These are phyloP conservation scores for Pythium dissotocum DNA, from an alignment of 352 stramenopile genomes.

Conservation along the genomic window DNA sequence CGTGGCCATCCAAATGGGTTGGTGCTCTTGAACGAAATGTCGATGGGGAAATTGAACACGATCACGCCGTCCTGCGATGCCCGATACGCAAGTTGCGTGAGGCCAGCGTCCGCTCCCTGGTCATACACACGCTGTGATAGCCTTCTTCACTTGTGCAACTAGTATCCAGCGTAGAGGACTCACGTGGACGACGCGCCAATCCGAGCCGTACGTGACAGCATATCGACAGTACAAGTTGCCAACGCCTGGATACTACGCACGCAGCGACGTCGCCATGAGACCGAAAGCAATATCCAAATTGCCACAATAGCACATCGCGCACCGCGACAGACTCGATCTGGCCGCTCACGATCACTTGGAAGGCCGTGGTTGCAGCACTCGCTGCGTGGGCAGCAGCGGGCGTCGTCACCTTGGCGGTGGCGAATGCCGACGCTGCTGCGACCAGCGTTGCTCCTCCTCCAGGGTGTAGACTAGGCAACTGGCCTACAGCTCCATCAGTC, in stretches of 20 bases:
- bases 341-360: conserved; percentile 63
- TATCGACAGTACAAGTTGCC: conserved; percentile 94
- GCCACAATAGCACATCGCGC: conserved; percentile 13
- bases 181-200: conserved; percentile 92
- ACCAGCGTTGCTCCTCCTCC: not conserved
- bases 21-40: conserved; percentile 95
- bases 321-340: conserved; percentile 64
- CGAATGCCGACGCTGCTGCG: conserved; percentile 1
- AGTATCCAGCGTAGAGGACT: conserved; percentile 7
- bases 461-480: not conserved
- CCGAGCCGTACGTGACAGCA: conserved; percentile 86
- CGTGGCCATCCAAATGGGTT: conserved; percentile 95
- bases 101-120: conserved; percentile 73
- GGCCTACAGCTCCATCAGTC: not conserved
- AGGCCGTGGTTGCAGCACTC: conserved; percentile 23
- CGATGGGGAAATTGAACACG: conserved; percentile 95
- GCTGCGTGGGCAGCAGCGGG: conserved; percentile 4
- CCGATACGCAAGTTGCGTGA: conserved; percentile 88
- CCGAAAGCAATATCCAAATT: not conserved
- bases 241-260: conserved; percentile 60
- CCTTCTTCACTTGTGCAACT: not conserved
- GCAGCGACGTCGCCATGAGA: not conserved
- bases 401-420: not conserved
- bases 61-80: conserved; percentile 59
- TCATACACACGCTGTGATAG: not conserved